phyloP scores from a whole-genome alignment of 2,329 filamentous ascomycete genomes.

The Venturiaceae sp. region DNA sequence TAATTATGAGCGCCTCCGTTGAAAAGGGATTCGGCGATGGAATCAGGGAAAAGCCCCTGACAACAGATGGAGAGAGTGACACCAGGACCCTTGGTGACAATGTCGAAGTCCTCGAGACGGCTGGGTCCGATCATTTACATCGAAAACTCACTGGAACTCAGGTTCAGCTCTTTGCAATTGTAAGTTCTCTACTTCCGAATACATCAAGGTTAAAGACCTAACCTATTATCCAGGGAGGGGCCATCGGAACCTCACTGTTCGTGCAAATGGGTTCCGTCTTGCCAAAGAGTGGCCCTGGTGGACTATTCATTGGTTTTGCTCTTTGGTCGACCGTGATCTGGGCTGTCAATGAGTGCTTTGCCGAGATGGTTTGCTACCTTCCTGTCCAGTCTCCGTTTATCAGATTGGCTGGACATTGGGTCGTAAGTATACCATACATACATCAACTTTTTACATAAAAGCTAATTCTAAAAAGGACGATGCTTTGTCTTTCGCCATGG shows the following conservation, averaged over 20 bases:
- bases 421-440: constrained; percentile 27
- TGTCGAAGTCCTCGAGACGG: neutral
- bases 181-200: too few relatives aligned
- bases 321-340: constrained; percentile 47
- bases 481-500: constrained; percentile 38
- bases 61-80: neutral
- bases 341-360: constrained; percentile 54
- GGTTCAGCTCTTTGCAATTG: constrained; percentile 1
- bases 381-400: constrained; percentile 55
- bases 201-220: too few relatives aligned
- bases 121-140: neutral
- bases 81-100: neutral
- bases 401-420: constrained; percentile 55
- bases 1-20: neutral
- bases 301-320: constrained; percentile 49
- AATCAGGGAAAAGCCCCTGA: neutral
- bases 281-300: constrained; percentile 39
- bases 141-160: neutral
- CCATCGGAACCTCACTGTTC: constrained; percentile 41
- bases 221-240: too few relatives aligned
- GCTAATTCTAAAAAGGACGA: constrained; percentile 31
- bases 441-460: neutral
- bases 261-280: constrained; percentile 52
- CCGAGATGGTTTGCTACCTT: constrained; percentile 55
- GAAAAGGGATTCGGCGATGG: neutral